Conservation (phyloP, 805 yeast species). For the Metschnikowia aberdeeniae region DNA sequence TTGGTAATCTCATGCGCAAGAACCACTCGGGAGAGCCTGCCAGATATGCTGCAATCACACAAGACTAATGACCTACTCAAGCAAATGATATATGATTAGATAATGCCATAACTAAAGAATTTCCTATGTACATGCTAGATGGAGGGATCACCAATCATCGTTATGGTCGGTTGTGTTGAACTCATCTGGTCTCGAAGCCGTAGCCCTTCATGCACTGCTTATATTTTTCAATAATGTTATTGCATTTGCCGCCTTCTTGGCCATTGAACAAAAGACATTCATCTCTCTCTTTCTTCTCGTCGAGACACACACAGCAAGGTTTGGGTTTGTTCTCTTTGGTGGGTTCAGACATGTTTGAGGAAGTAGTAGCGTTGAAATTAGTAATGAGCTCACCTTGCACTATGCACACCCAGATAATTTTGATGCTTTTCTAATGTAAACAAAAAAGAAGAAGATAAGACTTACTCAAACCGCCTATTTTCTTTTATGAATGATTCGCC, state of each 20-base stretch:
- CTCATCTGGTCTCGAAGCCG: constrained; percentile 58
- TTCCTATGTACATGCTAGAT: background rate
- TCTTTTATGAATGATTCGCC: no score
- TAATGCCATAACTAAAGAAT: constrained; percentile 1
- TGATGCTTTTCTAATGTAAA: background rate
- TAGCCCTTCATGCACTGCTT: constrained; percentile 88
- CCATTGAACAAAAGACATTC: constrained; percentile 83
- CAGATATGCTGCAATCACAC: background rate
- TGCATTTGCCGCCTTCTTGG: constrained; percentile 79
- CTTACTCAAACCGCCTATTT: no score
- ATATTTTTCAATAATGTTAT: constrained; percentile 64
- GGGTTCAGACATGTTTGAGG: constrained; percentile 8
- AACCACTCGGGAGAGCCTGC: background rate
- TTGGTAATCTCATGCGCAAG: background rate
- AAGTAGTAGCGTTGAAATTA: background rate
- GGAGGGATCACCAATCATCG: background rate
- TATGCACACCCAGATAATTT: constrained; percentile 1
- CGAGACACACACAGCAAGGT: constrained; percentile 95
- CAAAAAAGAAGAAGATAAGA: no score
- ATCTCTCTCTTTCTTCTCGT: constrained; percentile 77
- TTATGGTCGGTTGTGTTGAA: background rate
- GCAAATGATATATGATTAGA: background rate
- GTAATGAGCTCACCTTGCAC: constrained; percentile 1
- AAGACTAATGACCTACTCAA: background rate
- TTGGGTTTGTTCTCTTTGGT: constrained; percentile 57